phyloP scores from a whole-genome alignment of 2,329 filamentous ascomycete genomes.

The Neonectria ditissima region DNA sequence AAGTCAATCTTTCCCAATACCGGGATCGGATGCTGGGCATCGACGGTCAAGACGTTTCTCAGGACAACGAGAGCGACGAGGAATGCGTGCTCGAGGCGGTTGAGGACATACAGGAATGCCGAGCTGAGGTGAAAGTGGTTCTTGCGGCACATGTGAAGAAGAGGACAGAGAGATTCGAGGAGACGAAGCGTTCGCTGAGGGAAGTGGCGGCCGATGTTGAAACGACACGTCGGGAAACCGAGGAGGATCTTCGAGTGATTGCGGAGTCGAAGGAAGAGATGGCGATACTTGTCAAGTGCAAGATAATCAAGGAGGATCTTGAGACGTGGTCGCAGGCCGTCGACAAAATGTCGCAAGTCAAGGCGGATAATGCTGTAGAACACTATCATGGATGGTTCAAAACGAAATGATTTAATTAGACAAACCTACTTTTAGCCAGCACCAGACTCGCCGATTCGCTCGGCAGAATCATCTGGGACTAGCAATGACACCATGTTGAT shows the following conservation, averaged over 20 bases:
- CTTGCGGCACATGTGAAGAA: background rate
- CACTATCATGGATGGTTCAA: background rate
- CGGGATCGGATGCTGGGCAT: background rate
- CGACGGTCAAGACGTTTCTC: background rate
- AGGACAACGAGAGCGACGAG: background rate
- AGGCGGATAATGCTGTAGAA: background rate
- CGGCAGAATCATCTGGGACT: background rate
- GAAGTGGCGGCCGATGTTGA: background rate
- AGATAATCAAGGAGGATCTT: background rate
- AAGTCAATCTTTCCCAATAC: background rate
- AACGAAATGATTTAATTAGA: background rate
- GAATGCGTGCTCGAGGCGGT: background rate
- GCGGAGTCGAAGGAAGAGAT: background rate
- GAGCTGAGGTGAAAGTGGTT: background rate
- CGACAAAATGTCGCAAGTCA: background rate
- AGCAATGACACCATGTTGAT: too few relatives aligned
- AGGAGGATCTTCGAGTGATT: background rate
- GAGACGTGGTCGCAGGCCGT: background rate
- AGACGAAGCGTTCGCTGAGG: background rate
- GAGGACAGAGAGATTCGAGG: background rate
- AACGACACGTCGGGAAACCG: too few relatives aligned
- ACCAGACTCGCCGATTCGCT: background rate
- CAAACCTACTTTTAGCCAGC: background rate
- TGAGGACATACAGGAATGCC: background rate
- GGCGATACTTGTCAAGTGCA: background rate